These are phyloP conservation scores for Orbilia oligospora DNA, from an alignment of 2,329 filamentous ascomycete genomes.

Conservation along the genomic window DNA sequence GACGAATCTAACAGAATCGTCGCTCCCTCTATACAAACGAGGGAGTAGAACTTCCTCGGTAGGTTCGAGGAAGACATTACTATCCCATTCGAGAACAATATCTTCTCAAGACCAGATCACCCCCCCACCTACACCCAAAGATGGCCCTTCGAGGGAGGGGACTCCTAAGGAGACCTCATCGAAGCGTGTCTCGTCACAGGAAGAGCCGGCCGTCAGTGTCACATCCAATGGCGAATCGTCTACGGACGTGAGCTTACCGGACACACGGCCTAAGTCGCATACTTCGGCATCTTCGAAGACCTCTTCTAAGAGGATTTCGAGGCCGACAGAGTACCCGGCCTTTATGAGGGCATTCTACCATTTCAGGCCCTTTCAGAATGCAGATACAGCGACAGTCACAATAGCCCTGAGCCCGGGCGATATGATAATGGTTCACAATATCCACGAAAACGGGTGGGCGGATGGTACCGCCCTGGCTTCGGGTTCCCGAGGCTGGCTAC, in stretches of 20 bases:
- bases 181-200: conserved; percentile 8
- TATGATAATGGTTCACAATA: conserved; percentile 92
- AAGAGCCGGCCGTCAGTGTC: background rate
- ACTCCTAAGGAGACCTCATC: conserved; percentile 34
- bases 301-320: conserved; percentile 47
- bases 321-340: conserved; percentile 62
- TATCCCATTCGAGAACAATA: conserved; percentile 58
- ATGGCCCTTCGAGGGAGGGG: conserved; percentile 51
- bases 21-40: conserved; percentile 54
- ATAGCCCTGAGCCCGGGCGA: conserved; percentile 91
- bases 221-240: conserved; percentile 30
- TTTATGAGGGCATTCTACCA: conserved; percentile 95
- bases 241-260: conserved; percentile 7
- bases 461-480: conserved; percentile 91
- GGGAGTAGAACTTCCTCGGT: conserved; percentile 58
- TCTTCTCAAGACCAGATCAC: conserved; percentile 58
- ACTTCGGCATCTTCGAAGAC: conserved; percentile 37
- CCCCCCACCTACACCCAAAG: conserved; percentile 56
- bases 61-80: conserved; percentile 56
- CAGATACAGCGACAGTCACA: conserved; percentile 84
- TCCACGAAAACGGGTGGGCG: conserved; percentile 98
- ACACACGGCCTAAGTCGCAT: conserved; percentile 50
- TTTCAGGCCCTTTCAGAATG: conserved; percentile 82
- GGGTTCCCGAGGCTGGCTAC: conserved; percentile 92
- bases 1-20: conserved; percentile 29